These are phyloP conservation scores for Isatis tinctoria DNA, from an alignment of 345 rosid genomes.

Conservation along the genomic window DNA sequence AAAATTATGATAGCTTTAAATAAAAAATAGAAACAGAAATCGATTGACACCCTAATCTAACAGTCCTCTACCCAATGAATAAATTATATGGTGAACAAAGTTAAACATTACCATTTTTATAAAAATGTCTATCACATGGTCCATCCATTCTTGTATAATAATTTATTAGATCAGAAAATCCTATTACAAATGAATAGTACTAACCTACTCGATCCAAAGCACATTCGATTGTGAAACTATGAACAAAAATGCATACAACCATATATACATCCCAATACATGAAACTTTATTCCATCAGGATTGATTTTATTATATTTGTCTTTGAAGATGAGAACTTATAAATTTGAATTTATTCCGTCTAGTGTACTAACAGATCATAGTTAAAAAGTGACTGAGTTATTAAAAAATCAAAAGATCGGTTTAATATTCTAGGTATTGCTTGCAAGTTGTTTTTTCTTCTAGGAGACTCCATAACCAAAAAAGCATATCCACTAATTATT, in stretches of 20 bases:
- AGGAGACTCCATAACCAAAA: conserved; percentile 31
- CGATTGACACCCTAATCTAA: neutral
- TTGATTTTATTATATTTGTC: neutral
- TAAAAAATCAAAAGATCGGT: conserved; percentile 9
- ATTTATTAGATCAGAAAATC: neutral
- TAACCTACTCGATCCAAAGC: neutral
- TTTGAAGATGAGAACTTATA: neutral
- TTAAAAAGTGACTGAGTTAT: neutral
- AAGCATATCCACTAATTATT: conserved; percentile 29
- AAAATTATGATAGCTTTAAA: neutral
- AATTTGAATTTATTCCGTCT: neutral
- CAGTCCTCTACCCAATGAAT: neutral
- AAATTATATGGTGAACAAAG: neutral
- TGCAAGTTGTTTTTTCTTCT: conserved; percentile 30
- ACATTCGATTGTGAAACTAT: neutral
- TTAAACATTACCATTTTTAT: neutral
- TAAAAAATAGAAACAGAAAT: neutral
- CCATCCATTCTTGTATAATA: neutral
- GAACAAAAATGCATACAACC: neutral
- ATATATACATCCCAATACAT: neutral
- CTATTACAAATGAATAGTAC: neutral
- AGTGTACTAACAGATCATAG: neutral
- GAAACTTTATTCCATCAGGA: neutral
- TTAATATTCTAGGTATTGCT: conserved; percentile 27
- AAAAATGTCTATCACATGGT: neutral